Evolutionary conservation across 768 basidiomycete species (phyloP), one percentile per base, ranked within the genome.

Genomic region (Tulasnella sp.): DNA sequence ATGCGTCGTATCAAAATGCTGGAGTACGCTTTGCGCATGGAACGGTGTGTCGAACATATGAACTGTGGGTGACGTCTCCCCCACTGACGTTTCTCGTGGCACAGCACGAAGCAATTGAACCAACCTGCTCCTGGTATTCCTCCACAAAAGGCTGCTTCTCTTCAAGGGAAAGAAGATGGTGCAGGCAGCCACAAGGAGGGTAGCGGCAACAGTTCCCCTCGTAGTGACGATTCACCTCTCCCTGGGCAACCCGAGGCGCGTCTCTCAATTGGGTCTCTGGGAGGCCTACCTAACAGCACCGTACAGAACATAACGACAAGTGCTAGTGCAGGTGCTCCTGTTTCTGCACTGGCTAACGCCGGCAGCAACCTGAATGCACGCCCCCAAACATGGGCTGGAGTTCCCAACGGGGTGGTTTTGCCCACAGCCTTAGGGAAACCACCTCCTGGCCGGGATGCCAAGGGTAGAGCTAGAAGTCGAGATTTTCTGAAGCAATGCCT

Each of bases 401-500:
- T 40, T 6, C 57, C 57, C 1, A 57, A 57, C 42, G 55, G 55
- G 11, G 42, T 32, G 42, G 42, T 34, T 34, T 32, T 57, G 27
- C 55, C 55, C 14, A 45, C 43, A 29, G 29, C 55, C 32, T 58
- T 27, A 57, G 69, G 6, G 63, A 91, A 82, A 67, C 84, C 80
- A 37, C 83, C 77, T 21, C 80, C 82, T 7, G 87, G 84, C 32
- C 81, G 90, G 57, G 94, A 97, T 70, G 91, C 91, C n/a, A 94
- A 96, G 70, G 86, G 88, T 65, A 79, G 94, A 65, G 91, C 93
- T 40, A 78, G 90, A 58, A 93, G 90, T 71, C 76, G 93, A 55
- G 96, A 99, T 61, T 99, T 97, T 69, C 77, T 99, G 63, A 99
- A 98, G 71, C 94, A 99, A 83, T 97, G 96, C 71, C 75, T 99